Evolutionary conservation across 2,329 filamentous ascomycete genomes (phyloP).

Genomic region (Colletotrichum musae): DNA sequence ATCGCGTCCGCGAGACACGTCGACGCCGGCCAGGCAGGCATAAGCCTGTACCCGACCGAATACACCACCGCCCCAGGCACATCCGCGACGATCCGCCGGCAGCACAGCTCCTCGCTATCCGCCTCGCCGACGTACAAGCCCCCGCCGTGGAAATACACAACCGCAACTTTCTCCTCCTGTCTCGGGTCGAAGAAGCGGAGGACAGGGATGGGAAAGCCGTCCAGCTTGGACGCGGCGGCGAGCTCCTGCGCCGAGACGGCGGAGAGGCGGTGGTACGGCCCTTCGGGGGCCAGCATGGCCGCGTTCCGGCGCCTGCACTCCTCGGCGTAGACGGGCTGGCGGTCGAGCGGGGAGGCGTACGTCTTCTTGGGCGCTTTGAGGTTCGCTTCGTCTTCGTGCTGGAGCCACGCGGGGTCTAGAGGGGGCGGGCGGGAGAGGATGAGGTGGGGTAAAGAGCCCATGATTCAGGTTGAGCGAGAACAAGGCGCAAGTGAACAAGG

Average conservation of each 20-base stretch:
- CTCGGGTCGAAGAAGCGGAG: slow-evolving; percentile 48
- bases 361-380: slow-evolving; percentile 47
- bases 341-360: slow-evolving; percentile 48
- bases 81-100: slow-evolving; percentile 56
- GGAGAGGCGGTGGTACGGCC: slow-evolving; percentile 54
- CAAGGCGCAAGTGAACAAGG: too few relatives aligned
- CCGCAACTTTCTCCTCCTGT: slow-evolving; percentile 44
- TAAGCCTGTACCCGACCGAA: slow-evolving; percentile 62
- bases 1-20: slow-evolving; percentile 60
- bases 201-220: slow-evolving; percentile 54
- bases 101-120: slow-evolving; percentile 64
- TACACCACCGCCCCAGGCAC: slow-evolving; percentile 53
- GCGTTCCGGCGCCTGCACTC: slow-evolving; percentile 56
- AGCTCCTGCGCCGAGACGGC: slow-evolving; percentile 49
- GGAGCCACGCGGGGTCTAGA: slow-evolving; percentile 57
- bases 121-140: slow-evolving; percentile 63
- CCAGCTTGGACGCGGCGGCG: slow-evolving; percentile 50
- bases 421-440: slow-evolving; percentile 47
- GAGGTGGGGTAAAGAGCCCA: slow-evolving; percentile 23
- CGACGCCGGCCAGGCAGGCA: slow-evolving; percentile 56
- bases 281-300: slow-evolving; percentile 52
- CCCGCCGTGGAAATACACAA: slow-evolving; percentile 65
- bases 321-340: slow-evolving; percentile 57
- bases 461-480: neutral
- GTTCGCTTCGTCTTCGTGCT: slow-evolving; percentile 51